Conservation (phyloP, 257 asterid species). For the Nicotiana undulata region DNA sequence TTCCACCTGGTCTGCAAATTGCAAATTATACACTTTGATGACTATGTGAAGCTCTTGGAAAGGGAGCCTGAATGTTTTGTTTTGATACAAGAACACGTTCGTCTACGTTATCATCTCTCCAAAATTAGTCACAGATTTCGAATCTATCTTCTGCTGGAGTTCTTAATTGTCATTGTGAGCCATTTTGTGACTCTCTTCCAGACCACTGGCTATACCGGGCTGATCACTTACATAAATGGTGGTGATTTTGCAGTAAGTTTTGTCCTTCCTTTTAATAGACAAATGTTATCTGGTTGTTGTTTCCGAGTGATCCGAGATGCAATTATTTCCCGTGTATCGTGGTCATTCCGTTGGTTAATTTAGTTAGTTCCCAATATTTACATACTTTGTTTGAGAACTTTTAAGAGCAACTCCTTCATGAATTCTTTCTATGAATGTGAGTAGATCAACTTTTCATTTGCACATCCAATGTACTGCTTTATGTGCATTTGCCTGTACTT, state of each 20-base stretch:
- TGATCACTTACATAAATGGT: conserved; percentile 52
- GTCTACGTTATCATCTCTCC: conserved; percentile 56
- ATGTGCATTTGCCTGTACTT: not conserved
- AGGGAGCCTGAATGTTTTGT: conserved; percentile 47
- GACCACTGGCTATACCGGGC: conserved; percentile 56
- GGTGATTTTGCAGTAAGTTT: conserved; percentile 93
- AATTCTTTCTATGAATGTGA: not conserved
- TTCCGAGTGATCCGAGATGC: not conserved
- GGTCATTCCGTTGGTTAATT: not conserved
- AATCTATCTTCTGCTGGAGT: conserved; percentile 66
- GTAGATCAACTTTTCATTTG: not conserved
- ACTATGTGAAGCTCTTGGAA: conserved; percentile 70
- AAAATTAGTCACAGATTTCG: conserved; percentile 89
- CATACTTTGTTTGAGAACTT: not conserved
- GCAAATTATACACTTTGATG: conserved; percentile 78
- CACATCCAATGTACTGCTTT: not conserved
- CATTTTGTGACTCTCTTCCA: conserved; percentile 66
- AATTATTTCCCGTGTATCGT: not conserved
- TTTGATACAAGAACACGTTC: conserved; percentile 65
- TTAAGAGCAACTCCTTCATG: not conserved
- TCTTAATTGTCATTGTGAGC: conserved; percentile 59
- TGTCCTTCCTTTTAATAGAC: not conserved
- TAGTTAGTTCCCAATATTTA: not conserved
- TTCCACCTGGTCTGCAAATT: conserved; percentile 72
- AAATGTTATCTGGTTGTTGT: not conserved